These are phyloP conservation scores for Cryptosporidium muris DNA, from an alignment of 169 alveolate genomes.

Conservation along the genomic window DNA sequence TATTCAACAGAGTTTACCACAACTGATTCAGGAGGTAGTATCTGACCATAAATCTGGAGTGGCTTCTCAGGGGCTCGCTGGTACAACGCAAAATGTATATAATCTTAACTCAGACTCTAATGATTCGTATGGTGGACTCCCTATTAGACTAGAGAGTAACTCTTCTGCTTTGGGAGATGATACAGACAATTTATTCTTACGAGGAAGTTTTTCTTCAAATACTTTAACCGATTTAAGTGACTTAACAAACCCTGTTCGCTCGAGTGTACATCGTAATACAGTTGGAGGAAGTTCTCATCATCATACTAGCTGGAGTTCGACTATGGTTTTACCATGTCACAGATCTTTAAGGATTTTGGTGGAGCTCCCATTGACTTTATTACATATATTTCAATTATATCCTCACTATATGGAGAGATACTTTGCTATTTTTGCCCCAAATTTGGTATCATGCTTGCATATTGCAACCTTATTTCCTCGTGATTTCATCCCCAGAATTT, in stretches of 20 bases:
- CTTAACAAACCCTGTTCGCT: constrained; percentile 56
- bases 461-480: constrained; percentile 58
- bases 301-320: not conserved
- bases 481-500: constrained; percentile 55
- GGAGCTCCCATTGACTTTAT: constrained; percentile 62
- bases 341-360: constrained; percentile 58
- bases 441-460: constrained; percentile 49
- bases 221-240: constrained; percentile 44
- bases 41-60: constrained; percentile 9
- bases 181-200: constrained; percentile 41
- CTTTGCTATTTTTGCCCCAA: constrained; percentile 70
- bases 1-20: constrained; percentile 56
- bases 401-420: constrained; percentile 65
- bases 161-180: constrained; percentile 14
- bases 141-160: constrained; percentile 34
- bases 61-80: too few species aligned
- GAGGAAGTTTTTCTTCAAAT: constrained; percentile 29
- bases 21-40: constrained; percentile 47
- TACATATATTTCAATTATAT: constrained; percentile 60
- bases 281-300: not conserved
- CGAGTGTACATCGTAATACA: constrained; percentile 21
- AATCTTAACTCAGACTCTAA: constrained; percentile 1
- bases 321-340: constrained; percentile 45
- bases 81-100: not conserved
- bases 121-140: constrained; percentile 4